These are phyloP conservation scores for Talaromyces sp. DNA, from an alignment of 2,329 filamentous ascomycete species.

Conservation along the genomic window DNA sequence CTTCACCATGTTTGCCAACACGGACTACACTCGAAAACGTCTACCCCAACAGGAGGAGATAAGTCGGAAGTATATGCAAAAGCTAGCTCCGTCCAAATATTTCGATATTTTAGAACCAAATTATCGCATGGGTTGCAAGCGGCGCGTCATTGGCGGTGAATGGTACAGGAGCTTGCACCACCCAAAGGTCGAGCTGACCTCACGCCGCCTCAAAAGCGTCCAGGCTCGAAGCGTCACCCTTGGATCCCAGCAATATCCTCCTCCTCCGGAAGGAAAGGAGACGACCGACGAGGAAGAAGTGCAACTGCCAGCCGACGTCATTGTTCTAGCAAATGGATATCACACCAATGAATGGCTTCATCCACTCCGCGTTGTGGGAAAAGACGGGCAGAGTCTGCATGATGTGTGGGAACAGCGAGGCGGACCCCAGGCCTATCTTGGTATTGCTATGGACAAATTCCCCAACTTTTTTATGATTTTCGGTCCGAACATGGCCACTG, in stretches of 20 bases:
- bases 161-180: slow-evolving; percentile 52
- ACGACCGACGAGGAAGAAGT: slow-evolving; percentile 27
- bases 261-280: slow-evolving; percentile 19
- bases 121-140: slow-evolving; percentile 59
- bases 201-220: slow-evolving; percentile 46
- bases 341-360: slow-evolving; percentile 51
- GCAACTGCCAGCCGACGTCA: slow-evolving; percentile 53
- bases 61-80: slow-evolving; percentile 44
- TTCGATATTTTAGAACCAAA: slow-evolving; percentile 58
- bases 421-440: slow-evolving; percentile 59
- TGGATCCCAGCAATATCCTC: slow-evolving; percentile 47
- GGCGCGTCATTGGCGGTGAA: slow-evolving; percentile 55
- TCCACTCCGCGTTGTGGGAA: slow-evolving; percentile 50
- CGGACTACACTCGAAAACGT: slow-evolving; percentile 29
- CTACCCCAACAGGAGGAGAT: slow-evolving; percentile 37
- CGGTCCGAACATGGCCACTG: slow-evolving; percentile 59
- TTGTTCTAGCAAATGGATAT: slow-evolving; percentile 60
- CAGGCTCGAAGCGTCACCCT: slow-evolving; percentile 46
- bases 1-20: slow-evolving; percentile 38
- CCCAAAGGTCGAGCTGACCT: slow-evolving; percentile 50
- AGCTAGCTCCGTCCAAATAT: slow-evolving; percentile 53
- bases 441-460: slow-evolving; percentile 53
- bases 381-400: slow-evolving; percentile 45
- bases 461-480: slow-evolving; percentile 62
- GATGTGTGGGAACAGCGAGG: slow-evolving; percentile 55